phyloP scores from a whole-genome alignment of 2,329 filamentous ascomycete species.

The Pseudopithomyces chartarum region DNA sequence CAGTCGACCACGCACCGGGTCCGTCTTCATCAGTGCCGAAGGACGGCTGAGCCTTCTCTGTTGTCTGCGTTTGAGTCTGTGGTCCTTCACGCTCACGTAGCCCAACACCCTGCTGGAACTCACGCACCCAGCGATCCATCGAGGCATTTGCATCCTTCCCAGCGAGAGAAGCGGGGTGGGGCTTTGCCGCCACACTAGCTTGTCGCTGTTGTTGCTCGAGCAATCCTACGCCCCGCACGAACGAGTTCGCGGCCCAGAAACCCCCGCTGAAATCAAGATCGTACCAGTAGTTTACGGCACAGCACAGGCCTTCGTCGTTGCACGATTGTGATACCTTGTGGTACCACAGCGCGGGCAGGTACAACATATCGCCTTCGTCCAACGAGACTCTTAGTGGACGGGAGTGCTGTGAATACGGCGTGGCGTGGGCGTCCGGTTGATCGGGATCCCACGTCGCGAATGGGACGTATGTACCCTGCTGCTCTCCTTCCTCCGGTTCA shows the following conservation, averaged over 20 bases:
- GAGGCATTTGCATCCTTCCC: background rate
- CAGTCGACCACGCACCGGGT: background rate
- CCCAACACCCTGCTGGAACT: background rate
- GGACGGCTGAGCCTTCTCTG: background rate
- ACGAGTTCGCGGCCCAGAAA: slow-evolving; percentile 66
- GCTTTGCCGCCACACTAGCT: background rate
- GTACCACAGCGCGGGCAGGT: slow-evolving; percentile 80
- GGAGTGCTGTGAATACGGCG: slow-evolving; percentile 64
- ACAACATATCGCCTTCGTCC: slow-evolving; percentile 77
- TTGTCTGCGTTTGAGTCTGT: background rate
- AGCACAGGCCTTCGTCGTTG: slow-evolving; percentile 71
- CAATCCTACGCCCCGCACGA: slow-evolving; percentile 48
- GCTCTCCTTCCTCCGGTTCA: slow-evolving; percentile 37
- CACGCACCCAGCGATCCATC: background rate
- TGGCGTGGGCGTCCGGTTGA: slow-evolving; percentile 49
- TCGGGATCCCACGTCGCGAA: slow-evolving; percentile 80
- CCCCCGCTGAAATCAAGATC: slow-evolving; percentile 77
- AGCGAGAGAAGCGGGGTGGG: too few relatives aligned
- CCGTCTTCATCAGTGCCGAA: background rate
- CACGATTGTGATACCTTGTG: slow-evolving; percentile 80
- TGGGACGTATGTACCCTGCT: slow-evolving; percentile 56
- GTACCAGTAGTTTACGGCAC: slow-evolving; percentile 86
- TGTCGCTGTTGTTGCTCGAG: slow-evolving; percentile 9
- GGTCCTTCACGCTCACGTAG: background rate
- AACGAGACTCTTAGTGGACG: slow-evolving; percentile 70